These are phyloP conservation scores for Leishmania lainsoni DNA, from an alignment of 208 protist species.

Conservation along the genomic window DNA sequence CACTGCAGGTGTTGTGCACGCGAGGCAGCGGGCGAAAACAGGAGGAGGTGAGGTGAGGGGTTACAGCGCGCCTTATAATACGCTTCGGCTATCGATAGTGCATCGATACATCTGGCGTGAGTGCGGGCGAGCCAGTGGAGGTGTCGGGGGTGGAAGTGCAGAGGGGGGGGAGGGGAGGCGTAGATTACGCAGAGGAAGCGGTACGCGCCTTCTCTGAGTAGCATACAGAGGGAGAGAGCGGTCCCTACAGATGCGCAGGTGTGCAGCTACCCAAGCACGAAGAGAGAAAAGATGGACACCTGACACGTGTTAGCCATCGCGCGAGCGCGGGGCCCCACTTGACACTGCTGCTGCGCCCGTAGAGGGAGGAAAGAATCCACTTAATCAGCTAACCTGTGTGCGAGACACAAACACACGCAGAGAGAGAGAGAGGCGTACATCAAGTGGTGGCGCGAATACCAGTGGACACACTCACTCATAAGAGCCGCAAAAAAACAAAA, in stretches of 20 bases:
- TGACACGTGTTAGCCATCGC: too few relatives aligned
- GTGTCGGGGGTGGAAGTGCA: not conserved
- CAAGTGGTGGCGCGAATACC: too few relatives aligned
- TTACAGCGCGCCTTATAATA: not conserved
- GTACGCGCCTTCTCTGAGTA: not conserved
- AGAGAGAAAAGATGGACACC: not conserved
- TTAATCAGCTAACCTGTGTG: too few relatives aligned
- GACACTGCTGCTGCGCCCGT: too few relatives aligned
- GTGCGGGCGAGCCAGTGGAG: not conserved
- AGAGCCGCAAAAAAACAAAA: too few relatives aligned
- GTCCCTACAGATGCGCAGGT: not conserved
- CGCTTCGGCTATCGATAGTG: not conserved
- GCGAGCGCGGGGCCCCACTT: too few relatives aligned
- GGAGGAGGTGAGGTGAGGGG: constrained; percentile 3
- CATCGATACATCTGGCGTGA: not conserved
- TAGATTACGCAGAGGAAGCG: not conserved
- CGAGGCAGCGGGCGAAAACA: not conserved
- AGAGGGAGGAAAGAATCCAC: too few relatives aligned
- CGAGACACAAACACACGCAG: too few relatives aligned
- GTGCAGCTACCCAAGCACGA: not conserved
- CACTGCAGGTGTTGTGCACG: not conserved
- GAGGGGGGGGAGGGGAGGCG: not conserved
- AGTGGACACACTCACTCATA: too few relatives aligned
- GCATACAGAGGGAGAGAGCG: not conserved
- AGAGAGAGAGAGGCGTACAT: too few relatives aligned